Evolutionary conservation across 495 filamentous ascomycete genomes (phyloP).

Genomic region (Cryomyces minteri): DNA sequence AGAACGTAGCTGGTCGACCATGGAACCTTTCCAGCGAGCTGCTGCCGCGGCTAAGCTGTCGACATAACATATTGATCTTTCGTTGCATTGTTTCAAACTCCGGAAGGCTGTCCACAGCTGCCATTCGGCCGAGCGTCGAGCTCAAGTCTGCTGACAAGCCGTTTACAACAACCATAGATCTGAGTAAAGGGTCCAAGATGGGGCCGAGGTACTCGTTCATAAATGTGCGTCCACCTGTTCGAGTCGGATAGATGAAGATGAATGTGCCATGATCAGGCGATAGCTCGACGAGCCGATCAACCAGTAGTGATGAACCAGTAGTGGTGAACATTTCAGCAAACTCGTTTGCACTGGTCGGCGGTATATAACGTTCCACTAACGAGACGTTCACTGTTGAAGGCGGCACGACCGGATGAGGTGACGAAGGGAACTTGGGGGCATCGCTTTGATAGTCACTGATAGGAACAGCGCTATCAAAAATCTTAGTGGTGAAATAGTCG

Average conservation of each 20-base stretch:
- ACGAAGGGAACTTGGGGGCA: conserved; percentile 13
- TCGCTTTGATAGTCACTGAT: conserved; percentile 34
- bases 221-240: conserved; percentile 42
- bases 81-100: conserved; percentile 36
- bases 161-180: conserved; percentile 45
- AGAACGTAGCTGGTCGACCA: conserved; percentile 16
- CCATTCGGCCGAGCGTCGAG: conserved; percentile 35
- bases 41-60: conserved; percentile 12
- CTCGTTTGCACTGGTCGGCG: conserved; percentile 40
- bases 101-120: conserved; percentile 36
- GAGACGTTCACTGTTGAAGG: conserved; percentile 46
- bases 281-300: conserved; percentile 48
- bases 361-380: conserved; percentile 53
- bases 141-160: conserved; percentile 41
- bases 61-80: conserved; percentile 31
- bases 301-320: conserved; percentile 39
- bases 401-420: conserved; percentile 43
- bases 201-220: conserved; percentile 45
- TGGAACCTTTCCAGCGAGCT: conserved; percentile 16
- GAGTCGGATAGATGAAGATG: conserved; percentile 54
- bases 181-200: conserved; percentile 47
- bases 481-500: conserved; percentile 33
- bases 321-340: conserved; percentile 39
- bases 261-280: conserved; percentile 38
- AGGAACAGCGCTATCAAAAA: conserved; percentile 39